A percentile compares a stretch with the other conserved stretches of the same genome.
phyloP scores from a whole-genome alignment of 1,284 basidiomycete species.

The Cryptococcus sp. region DNA sequence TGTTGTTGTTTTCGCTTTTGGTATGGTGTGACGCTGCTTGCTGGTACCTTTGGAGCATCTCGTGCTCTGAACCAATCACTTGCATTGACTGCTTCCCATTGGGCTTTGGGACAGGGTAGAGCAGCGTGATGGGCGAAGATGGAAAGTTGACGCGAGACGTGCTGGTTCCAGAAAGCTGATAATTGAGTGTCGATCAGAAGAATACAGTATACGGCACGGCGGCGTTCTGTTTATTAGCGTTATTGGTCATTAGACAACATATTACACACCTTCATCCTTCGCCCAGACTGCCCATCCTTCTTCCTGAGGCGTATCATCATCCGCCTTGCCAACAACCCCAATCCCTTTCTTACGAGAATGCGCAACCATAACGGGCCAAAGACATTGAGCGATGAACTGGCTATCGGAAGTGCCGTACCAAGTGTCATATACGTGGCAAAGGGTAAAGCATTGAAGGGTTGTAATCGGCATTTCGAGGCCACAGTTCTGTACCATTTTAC shows the following conservation, averaged over 20 bases:
- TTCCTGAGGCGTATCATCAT: constrained; percentile 17
- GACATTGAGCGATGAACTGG: constrained; percentile 38
- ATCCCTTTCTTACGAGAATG: constrained; percentile 42
- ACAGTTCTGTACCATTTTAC: constrained; percentile 30
- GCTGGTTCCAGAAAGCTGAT: constrained; percentile 41
- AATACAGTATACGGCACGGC: constrained; percentile 37
- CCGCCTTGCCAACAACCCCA: constrained; percentile 24
- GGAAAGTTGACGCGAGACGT: constrained; percentile 34
- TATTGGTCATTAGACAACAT: not conserved
- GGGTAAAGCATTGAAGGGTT: constrained; percentile 32
- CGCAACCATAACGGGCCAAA: constrained; percentile 40
- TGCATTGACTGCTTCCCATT: constrained; percentile 35
- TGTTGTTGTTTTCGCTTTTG: not conserved
- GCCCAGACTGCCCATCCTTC: constrained; percentile 40
- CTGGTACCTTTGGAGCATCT: not conserved
- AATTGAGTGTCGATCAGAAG: constrained; percentile 39
- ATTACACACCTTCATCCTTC: constrained; percentile 31
- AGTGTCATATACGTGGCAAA: constrained; percentile 40
- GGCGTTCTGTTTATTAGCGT: constrained; percentile 23
- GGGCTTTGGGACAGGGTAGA: constrained; percentile 24
- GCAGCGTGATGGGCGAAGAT: constrained; percentile 40
- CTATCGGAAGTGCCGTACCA: constrained; percentile 34
- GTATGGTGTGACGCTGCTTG: not conserved
- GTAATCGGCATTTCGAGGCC: constrained; percentile 36
- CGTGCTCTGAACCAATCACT: constrained; percentile 27